Conservation (phyloP, 2,329 filamentous ascomycete species). For the Didymella sp. region DNA sequence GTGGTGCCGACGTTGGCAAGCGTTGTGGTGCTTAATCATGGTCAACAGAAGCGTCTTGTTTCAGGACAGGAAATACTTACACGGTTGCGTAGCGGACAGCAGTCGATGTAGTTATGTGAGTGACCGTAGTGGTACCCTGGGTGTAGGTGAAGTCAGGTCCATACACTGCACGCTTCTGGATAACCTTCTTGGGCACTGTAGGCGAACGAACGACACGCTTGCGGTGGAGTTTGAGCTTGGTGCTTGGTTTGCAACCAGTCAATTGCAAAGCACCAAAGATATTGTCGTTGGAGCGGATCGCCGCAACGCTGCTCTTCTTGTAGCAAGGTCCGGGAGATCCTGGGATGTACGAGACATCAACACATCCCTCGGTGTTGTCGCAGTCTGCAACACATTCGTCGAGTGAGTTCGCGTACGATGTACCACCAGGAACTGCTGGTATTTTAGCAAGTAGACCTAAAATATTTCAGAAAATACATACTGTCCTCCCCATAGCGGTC, state of each 20-base stretch:
- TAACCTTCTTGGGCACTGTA: not conserved
- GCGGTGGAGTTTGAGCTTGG: slow-evolving; percentile 13
- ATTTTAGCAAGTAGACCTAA: slow-evolving; percentile 1
- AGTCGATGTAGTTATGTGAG: slow-evolving; percentile 6
- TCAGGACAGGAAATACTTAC: slow-evolving; percentile 1
- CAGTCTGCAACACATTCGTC: slow-evolving; percentile 32
- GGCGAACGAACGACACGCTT: slow-evolving; percentile 7
- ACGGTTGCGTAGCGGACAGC: not conserved
- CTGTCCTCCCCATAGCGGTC: slow-evolving; percentile 36
- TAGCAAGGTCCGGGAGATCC: slow-evolving; percentile 34
- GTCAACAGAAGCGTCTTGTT: not conserved
- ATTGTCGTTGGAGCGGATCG: slow-evolving; percentile 12
- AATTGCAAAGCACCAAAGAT: slow-evolving; percentile 32
- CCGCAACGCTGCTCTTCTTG: slow-evolving; percentile 29
- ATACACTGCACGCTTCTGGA: slow-evolving; percentile 9
- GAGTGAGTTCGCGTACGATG: slow-evolving; percentile 16
- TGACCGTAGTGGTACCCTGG: slow-evolving; percentile 3
- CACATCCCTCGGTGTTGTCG: slow-evolving; percentile 28
- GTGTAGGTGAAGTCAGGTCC: slow-evolving; percentile 19
- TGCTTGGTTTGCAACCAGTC: not conserved
- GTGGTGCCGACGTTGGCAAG: slow-evolving; percentile 7
- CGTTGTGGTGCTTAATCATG: slow-evolving; percentile 1
- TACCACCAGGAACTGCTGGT: slow-evolving; percentile 17
- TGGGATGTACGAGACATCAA: slow-evolving; percentile 28
- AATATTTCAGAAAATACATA: slow-evolving; percentile 4